phyloP scores from a whole-genome alignment of 192 early-diverging fungal genomes.

The Entophlyctis luteolus region DNA sequence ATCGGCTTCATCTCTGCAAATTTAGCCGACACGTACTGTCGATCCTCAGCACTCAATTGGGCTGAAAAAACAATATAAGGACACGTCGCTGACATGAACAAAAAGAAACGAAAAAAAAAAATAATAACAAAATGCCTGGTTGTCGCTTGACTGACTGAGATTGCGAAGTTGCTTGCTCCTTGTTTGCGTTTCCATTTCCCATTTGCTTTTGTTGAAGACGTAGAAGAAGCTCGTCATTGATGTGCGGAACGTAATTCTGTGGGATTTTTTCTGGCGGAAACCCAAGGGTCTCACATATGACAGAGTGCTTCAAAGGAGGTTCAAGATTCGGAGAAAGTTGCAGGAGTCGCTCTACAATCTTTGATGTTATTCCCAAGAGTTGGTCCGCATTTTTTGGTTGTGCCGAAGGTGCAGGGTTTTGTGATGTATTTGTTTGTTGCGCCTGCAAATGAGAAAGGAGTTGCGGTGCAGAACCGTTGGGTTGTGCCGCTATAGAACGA shows the following conservation, averaged over 20 bases:
- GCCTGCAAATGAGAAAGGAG: background rate
- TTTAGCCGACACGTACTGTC: background rate
- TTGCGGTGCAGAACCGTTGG: background rate
- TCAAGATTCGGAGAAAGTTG: background rate
- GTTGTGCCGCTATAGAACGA: background rate
- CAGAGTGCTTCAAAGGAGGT: background rate
- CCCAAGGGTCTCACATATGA: background rate
- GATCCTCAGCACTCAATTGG: no score
- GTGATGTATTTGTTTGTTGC: background rate
- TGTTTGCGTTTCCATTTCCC: background rate
- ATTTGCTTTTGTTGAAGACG: background rate
- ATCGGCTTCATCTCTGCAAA: background rate
- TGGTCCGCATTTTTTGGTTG: background rate
- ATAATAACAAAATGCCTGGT: background rate
- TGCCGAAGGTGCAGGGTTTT: background rate
- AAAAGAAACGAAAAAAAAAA: background rate
- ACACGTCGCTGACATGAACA: background rate
- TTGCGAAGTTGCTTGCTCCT: no score
- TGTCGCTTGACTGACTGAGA: no score
- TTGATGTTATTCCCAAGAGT: background rate
- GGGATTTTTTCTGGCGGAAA: background rate
- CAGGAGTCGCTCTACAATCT: slow-evolving; percentile 4
- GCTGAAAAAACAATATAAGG: no score
- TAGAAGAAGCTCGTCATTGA: background rate
- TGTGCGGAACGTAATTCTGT: background rate